Percentiles rank a stretch among this genome's conserved stretches.
Conservation (phyloP, 116 monocot species). For the Trichopus zeylanicus region DNA sequence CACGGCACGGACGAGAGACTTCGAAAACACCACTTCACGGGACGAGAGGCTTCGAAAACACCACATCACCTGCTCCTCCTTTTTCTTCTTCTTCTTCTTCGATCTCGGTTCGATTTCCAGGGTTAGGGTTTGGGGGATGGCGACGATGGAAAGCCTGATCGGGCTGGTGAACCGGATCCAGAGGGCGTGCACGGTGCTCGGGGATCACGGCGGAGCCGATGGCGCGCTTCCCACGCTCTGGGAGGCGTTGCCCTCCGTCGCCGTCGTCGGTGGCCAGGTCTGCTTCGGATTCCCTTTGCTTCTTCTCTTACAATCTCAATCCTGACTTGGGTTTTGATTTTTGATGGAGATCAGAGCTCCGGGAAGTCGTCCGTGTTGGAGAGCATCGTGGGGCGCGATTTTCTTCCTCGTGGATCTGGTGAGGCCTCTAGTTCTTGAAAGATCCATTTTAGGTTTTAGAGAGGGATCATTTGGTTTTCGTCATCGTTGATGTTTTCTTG, state of each 20-base stretch:
- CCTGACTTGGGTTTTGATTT: background rate
- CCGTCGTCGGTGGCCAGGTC: conserved; percentile 71
- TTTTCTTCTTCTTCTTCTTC: background rate
- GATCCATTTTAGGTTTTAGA: too few species aligned
- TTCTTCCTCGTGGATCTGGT: conserved; percentile 76
- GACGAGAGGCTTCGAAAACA: background rate
- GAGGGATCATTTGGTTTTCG: conserved; percentile 1
- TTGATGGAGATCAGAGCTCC: conserved; percentile 48
- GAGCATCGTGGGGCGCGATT: conserved; percentile 94
- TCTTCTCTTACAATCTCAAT: background rate
- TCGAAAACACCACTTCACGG: too few species aligned
- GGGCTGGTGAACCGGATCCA: conserved; percentile 90
- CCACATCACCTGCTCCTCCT: background rate
- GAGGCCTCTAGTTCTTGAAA: background rate
- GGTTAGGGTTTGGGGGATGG: background rate
- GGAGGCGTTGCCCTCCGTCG: conserved; percentile 64
- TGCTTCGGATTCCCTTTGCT: background rate
- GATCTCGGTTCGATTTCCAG: background rate
- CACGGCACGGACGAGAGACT: too few species aligned
- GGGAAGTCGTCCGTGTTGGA: conserved; percentile 95
- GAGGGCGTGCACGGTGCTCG: conserved; percentile 85
- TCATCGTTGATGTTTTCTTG: conserved; percentile 7
- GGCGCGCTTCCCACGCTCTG: conserved; percentile 51
- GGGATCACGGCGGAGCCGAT: conserved; percentile 66
- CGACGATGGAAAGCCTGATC: conserved; percentile 83